phyloP scores from a whole-genome alignment of 176 grass and related monocot species.

The Pharus latifolius region DNA sequence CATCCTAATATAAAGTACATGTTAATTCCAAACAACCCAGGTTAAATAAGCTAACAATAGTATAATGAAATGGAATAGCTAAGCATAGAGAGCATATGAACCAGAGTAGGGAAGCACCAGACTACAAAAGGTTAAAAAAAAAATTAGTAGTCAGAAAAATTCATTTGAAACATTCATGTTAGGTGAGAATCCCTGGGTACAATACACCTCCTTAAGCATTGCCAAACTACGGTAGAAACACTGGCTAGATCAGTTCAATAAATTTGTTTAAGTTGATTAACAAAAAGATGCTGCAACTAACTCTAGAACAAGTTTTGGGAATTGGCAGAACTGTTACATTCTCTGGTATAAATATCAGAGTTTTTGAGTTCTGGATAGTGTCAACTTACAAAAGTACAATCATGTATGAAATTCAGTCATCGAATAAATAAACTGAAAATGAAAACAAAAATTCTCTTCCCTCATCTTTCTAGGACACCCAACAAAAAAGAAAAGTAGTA shows the following conservation, averaged over 20 bases:
- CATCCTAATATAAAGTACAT: slow-evolving; percentile 14
- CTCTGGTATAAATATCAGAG: not conserved
- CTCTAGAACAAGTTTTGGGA: not conserved
- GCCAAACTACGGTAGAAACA: not conserved
- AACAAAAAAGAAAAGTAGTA: slow-evolving; percentile 3
- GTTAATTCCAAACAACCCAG: slow-evolving; percentile 12
- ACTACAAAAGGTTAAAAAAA: not conserved
- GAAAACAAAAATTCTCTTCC: not conserved
- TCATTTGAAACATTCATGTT: not conserved
- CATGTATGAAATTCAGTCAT: no score
- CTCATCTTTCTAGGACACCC: slow-evolving; percentile 1
- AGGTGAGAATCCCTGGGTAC: not conserved
- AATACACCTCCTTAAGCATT: not conserved
- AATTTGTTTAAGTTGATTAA: not conserved
- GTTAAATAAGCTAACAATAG: not conserved
- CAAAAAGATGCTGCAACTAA: not conserved
- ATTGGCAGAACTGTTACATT: not conserved
- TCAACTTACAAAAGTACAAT: no score
- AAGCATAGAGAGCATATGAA: not conserved
- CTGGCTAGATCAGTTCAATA: not conserved
- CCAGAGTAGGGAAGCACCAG: not conserved
- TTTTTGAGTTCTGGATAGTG: no score
- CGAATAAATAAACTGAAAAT: no score
- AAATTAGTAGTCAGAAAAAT: not conserved
- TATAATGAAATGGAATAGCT: not conserved